phyloP scores from a whole-genome alignment of 2,329 filamentous ascomycete species.

The Sporothrix brasiliensis region DNA sequence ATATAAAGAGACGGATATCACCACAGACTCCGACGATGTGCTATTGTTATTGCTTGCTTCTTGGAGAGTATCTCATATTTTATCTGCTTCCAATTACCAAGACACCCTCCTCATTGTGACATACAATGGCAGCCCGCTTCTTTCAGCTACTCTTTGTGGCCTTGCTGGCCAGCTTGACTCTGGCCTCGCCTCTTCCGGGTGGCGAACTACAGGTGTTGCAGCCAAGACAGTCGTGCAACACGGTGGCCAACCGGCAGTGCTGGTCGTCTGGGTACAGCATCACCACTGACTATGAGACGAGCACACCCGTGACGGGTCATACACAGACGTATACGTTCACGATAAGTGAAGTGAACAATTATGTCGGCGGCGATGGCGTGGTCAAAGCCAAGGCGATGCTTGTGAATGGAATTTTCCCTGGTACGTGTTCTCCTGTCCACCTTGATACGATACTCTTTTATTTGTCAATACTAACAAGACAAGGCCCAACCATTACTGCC shows the following conservation, averaged over 20 bases:
- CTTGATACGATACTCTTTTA: neutral
- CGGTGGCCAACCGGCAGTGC: slow-evolving; percentile 33
- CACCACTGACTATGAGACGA: slow-evolving; percentile 37
- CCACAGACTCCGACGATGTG: neutral
- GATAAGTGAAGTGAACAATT: slow-evolving; percentile 36
- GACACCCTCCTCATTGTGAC: too few species aligned
- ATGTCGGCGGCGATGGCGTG: slow-evolving; percentile 35
- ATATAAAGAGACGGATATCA: neutral
- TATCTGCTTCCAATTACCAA: neutral
- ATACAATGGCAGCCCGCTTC: neutral
- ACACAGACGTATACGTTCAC: slow-evolving; percentile 35
- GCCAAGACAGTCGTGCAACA: slow-evolving; percentile 32
- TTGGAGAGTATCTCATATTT: neutral
- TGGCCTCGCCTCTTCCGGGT: neutral
- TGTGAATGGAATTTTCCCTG: slow-evolving; percentile 34
- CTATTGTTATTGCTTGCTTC: neutral
- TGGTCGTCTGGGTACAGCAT: slow-evolving; percentile 37
- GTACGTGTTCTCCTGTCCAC: neutral
- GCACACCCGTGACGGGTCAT: slow-evolving; percentile 34
- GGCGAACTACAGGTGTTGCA: neutral
- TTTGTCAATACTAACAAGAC: neutral
- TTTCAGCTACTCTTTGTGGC: neutral
- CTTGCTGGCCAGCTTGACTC: neutral
- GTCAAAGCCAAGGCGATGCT: slow-evolving; percentile 37
- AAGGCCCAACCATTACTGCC: slow-evolving; percentile 1